A percentile compares a stretch with the other conserved stretches of the same genome.
Evolutionary conservation across 768 basidiomycete genomes (phyloP).

Genomic region (Boletus subparvulus): DNA sequence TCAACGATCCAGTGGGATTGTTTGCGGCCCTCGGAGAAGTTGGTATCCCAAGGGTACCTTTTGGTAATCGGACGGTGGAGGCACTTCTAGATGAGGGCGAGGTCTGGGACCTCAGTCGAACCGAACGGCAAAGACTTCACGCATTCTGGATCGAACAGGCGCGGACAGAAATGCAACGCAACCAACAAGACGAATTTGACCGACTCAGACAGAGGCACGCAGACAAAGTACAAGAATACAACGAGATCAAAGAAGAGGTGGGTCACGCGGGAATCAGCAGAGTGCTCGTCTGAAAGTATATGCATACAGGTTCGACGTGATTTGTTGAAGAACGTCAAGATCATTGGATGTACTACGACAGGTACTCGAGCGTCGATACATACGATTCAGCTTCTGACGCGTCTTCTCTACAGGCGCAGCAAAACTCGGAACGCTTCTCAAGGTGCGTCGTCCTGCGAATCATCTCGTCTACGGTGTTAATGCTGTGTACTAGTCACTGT

Average conservation of each 20-base stretch:
- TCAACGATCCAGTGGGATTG: slow-evolving; percentile 33
- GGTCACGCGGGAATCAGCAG: slow-evolving; percentile 1
- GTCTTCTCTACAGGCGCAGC: slow-evolving; percentile 53
- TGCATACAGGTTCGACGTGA: slow-evolving; percentile 49
- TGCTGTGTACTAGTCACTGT: slow-evolving; percentile 43
- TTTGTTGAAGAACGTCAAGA: slow-evolving; percentile 52
- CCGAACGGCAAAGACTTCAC: slow-evolving; percentile 48
- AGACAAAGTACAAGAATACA: slow-evolving; percentile 37
- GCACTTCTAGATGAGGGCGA: slow-evolving; percentile 35
- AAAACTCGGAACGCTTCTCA: slow-evolving; percentile 57
- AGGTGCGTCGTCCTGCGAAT: slow-evolving; percentile 35
- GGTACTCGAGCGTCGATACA: slow-evolving; percentile 38
- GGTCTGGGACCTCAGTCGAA: slow-evolving; percentile 55
- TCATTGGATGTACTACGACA: slow-evolving; percentile 78
- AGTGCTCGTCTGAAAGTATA: not conserved
- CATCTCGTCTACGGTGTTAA: not conserved
- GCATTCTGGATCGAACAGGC: slow-evolving; percentile 48
- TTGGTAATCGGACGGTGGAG: slow-evolving; percentile 36
- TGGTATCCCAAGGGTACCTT: slow-evolving; percentile 40
- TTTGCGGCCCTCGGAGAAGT: slow-evolving; percentile 39
- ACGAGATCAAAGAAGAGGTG: slow-evolving; percentile 56
- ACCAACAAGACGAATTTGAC: slow-evolving; percentile 43
- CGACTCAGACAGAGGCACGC: slow-evolving; percentile 39
- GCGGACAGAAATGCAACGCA: slow-evolving; percentile 30
- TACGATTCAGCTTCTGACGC: not conserved